Percentiles rank a stretch among this genome's conserved stretches.
Conservation (phyloP, 1,284 basidiomycete species). For the Heterobasidion occidentale region DNA sequence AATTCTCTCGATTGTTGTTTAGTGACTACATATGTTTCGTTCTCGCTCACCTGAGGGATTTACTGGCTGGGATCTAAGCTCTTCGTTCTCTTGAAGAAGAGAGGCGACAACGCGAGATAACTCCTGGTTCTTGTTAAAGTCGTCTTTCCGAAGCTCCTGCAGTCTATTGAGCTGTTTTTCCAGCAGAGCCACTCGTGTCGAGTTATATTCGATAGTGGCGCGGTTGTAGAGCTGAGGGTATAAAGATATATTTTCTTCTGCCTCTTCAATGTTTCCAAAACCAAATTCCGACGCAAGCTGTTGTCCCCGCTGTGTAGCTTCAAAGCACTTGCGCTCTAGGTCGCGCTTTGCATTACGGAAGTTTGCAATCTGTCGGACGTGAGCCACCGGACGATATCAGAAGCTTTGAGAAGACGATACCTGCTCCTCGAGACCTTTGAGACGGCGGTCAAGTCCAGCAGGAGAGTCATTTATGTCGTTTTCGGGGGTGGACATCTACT, state of each 20-base stretch:
- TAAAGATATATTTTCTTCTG: constrained; percentile 12
- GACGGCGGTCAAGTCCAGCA: not conserved
- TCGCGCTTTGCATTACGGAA: not conserved
- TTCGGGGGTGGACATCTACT: not conserved
- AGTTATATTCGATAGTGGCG: constrained; percentile 12
- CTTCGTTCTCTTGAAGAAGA: not conserved
- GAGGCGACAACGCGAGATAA: not conserved
- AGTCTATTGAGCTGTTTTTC: constrained; percentile 12
- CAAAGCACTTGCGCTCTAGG: constrained; percentile 6
- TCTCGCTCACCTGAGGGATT: not conserved
- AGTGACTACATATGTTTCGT: not conserved
- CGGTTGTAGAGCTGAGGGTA: constrained; percentile 5
- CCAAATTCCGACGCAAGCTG: constrained; percentile 16
- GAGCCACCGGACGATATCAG: too few relatives aligned
- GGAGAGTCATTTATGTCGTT: too few relatives aligned
- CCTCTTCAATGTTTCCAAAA: constrained; percentile 15
- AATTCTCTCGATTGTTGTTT: too few relatives aligned
- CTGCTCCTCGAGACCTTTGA: not conserved
- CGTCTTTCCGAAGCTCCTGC: constrained; percentile 8
- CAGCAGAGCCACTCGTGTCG: constrained; percentile 10
- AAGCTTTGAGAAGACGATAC: not conserved
- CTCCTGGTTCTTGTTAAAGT: not conserved
- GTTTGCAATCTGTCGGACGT: not conserved
- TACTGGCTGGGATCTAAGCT: constrained; percentile 5
- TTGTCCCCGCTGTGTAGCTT: constrained; percentile 14